These are phyloP conservation scores for Tetracladium setigerum DNA, from an alignment of 495 filamentous ascomycete species.

Conservation along the genomic window DNA sequence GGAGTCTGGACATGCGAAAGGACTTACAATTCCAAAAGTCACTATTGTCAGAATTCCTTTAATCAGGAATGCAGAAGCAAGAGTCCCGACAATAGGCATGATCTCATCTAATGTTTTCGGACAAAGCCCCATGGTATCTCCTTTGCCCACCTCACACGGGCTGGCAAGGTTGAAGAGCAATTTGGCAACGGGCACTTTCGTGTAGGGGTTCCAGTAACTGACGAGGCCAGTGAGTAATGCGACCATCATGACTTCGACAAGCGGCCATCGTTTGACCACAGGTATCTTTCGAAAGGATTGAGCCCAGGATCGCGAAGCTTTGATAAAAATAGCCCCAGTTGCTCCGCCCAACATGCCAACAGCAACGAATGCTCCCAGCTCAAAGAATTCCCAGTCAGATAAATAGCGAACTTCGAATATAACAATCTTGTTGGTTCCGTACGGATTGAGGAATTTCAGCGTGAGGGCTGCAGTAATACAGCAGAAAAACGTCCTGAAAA, in stretches of 20 bases:
- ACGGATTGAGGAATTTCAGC: constrained; percentile 90
- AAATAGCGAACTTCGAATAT: constrained; percentile 89
- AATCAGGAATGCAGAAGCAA: constrained; percentile 76
- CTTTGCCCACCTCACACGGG: constrained; percentile 59
- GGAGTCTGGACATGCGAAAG: background rate
- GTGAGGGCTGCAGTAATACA: constrained; percentile 89
- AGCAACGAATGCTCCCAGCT: constrained; percentile 76
- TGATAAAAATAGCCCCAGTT: constrained; percentile 88
- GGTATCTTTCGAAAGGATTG: constrained; percentile 76
- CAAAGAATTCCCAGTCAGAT: constrained; percentile 92
- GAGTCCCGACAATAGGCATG: constrained; percentile 55
- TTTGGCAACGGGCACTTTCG: constrained; percentile 82
- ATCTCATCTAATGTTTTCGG: constrained; percentile 66
- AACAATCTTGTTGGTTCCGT: constrained; percentile 93
- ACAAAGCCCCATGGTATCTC: constrained; percentile 67
- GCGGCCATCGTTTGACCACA: constrained; percentile 71
- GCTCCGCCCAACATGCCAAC: constrained; percentile 81
- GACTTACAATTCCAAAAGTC: constrained; percentile 70
- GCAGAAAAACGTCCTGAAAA: constrained; percentile 97
- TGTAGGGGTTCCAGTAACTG: constrained; percentile 91
- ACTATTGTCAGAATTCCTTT: constrained; percentile 83
- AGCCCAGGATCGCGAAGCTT: constrained; percentile 86
- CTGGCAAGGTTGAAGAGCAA: constrained; percentile 84
- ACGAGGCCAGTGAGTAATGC: constrained; percentile 75
- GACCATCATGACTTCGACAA: constrained; percentile 84